Evolutionary conservation across 139 green algal species (phyloP).

Genomic region (Tetradesmus obliquus): DNA sequence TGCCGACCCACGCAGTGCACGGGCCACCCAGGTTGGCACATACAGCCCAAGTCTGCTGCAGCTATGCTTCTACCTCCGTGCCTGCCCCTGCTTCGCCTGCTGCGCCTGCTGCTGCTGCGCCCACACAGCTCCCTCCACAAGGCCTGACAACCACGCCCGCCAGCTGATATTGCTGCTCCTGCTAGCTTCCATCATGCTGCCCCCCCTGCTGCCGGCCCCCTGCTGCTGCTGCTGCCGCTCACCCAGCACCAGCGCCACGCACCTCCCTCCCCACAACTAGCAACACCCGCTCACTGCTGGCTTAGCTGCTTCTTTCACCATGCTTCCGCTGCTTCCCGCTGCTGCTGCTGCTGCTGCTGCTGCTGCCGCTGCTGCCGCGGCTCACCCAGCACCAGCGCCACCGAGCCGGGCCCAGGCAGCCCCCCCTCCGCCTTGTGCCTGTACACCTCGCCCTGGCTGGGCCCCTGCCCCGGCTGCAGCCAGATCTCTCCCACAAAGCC

Average conservation of each 20-base stretch:
- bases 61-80: not conserved
- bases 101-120: not conserved
- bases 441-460: slow-evolving; percentile 69
- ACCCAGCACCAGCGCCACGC: slow-evolving; percentile 74
- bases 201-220: too few species aligned
- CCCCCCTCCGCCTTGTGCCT: slow-evolving; percentile 54
- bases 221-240: not conserved
- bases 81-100: not conserved
- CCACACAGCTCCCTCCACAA: too few species aligned
- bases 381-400: slow-evolving; percentile 75
- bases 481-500: slow-evolving; percentile 71
- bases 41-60: too few species aligned
- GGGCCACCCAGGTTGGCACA: too few species aligned
- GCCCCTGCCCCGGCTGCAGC: slow-evolving; percentile 73
- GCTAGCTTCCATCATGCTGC: too few species aligned
- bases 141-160: too few species aligned
- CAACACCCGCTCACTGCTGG: too few species aligned
- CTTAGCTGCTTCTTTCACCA: too few species aligned
- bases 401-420: slow-evolving; percentile 13
- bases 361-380: not conserved
- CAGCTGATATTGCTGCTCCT: too few species aligned
- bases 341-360: not conserved
- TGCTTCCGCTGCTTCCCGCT: too few species aligned
- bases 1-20: too few species aligned
- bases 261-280: not conserved